These are phyloP conservation scores for Lentinula boryana DNA, from an alignment of 768 basidiomycete genomes.

Conservation along the genomic window DNA sequence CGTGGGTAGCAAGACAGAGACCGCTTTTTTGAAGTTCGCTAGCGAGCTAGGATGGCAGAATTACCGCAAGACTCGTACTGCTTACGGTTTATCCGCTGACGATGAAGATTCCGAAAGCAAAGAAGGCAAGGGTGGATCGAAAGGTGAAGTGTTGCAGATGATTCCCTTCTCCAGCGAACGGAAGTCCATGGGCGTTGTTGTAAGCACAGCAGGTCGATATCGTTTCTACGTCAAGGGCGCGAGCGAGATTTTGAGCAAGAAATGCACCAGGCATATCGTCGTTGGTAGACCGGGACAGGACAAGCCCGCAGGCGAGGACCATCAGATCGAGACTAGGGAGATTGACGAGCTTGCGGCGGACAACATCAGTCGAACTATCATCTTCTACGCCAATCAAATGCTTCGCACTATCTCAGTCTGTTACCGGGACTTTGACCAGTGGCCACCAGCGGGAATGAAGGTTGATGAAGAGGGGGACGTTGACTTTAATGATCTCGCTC, in stretches of 20 bases:
- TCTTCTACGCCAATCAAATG: conserved; percentile 96
- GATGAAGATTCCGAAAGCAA: neutral
- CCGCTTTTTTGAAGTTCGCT: conserved; percentile 81
- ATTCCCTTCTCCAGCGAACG: conserved; percentile 91
- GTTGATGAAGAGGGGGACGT: conserved; percentile 49
- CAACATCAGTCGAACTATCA: conserved; percentile 90
- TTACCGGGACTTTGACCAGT: conserved; percentile 79
- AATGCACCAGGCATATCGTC: conserved; percentile 68
- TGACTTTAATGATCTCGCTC: conserved; percentile 61
- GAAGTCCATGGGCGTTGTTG: conserved; percentile 92
- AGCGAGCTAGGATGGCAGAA: conserved; percentile 73
- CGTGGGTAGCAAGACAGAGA: conserved; percentile 94
- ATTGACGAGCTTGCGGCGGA: conserved; percentile 67
- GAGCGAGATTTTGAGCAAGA: conserved; percentile 83
- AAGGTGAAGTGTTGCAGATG: conserved; percentile 69
- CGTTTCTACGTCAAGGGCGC: conserved; percentile 90
- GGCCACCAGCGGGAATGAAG: conserved; percentile 64
- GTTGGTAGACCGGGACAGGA: conserved; percentile 37
- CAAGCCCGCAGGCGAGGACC: conserved; percentile 13
- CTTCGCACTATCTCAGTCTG: conserved; percentile 93
- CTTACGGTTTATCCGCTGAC: neutral
- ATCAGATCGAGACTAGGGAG: conserved; percentile 43
- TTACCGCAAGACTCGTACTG: conserved; percentile 62
- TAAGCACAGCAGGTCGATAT: conserved; percentile 48
- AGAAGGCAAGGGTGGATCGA: conserved; percentile 17